These are phyloP conservation scores for Eimeria tenella DNA, from an alignment of 169 alveolate species.

Conservation along the genomic window DNA sequence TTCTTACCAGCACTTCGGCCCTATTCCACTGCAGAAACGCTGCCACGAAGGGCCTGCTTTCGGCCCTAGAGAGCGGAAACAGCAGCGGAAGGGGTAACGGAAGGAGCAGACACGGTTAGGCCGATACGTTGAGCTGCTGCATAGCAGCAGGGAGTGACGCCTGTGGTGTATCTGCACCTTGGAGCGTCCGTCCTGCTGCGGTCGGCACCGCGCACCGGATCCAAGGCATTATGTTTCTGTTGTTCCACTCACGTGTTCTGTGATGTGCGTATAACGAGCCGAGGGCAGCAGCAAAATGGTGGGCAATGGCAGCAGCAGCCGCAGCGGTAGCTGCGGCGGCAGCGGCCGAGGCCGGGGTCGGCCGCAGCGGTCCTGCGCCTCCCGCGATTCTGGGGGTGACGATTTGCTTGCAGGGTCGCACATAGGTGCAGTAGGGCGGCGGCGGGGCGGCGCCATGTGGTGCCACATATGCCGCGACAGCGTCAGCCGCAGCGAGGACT, in stretches of 20 bases:
- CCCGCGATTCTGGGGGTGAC: neutral
- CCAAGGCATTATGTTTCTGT: neutral
- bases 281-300: neutral
- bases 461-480: constrained; percentile 68
- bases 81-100: neutral
- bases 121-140: neutral
- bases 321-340: constrained; percentile 41
- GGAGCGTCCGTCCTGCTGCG: neutral
- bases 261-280: constrained; percentile 2
- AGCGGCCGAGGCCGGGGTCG: constrained; percentile 13
- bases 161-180: neutral
- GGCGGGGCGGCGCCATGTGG: constrained; percentile 68
- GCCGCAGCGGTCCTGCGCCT: constrained; percentile 25
- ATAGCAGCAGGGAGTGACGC: neutral
- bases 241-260: neutral
- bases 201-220: neutral
- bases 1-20: neutral
- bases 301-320: neutral
- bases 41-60: neutral
- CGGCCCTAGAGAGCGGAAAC: neutral
- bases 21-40: neutral
- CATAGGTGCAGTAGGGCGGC: constrained; percentile 36
- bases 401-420: constrained; percentile 43
- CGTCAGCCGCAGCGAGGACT: constrained; percentile 38
- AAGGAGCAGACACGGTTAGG: neutral